These are phyloP conservation scores for Metschnikowia cubensis DNA, from an alignment of 805 yeast genomes.

Conservation along the genomic window DNA sequence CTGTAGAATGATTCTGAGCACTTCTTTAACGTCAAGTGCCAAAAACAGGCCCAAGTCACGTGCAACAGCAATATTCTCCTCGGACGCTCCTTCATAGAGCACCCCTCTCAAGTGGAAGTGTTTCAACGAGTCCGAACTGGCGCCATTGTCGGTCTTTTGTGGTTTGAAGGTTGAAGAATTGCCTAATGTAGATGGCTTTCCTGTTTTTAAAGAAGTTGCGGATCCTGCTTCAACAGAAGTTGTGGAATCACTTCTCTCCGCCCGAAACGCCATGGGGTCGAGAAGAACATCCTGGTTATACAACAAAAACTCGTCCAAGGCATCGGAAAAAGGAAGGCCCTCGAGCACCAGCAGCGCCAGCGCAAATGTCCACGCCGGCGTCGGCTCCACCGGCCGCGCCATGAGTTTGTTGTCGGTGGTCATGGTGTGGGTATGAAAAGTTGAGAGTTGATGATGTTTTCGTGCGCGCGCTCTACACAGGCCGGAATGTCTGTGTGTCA, in stretches of 20 bases:
- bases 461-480: neutral
- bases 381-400: constrained; percentile 16
- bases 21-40: constrained; percentile 41
- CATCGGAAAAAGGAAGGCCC: constrained; percentile 27
- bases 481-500: neutral
- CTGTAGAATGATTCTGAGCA: constrained; percentile 45
- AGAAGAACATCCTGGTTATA: constrained; percentile 28
- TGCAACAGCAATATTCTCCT: constrained; percentile 37
- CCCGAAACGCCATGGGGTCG: constrained; percentile 29
- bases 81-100: constrained; percentile 32
- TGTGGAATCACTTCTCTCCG: no score
- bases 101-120: constrained; percentile 41
- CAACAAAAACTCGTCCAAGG: constrained; percentile 38
- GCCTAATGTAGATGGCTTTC: no score
- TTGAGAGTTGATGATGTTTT: neutral
- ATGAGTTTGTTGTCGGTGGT: neutral
- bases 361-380: constrained; percentile 34
- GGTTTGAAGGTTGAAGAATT: no score
- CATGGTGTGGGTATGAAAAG: neutral
- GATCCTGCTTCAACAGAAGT: no score
- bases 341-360: constrained; percentile 26
- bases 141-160: neutral
- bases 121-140: constrained; percentile 11
- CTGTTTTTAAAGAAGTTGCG: no score
- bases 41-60: constrained; percentile 36